Base-by-base conservation (phyloP, 208 protist genomes). In the Trypanosomatidae sp. region DNA sequence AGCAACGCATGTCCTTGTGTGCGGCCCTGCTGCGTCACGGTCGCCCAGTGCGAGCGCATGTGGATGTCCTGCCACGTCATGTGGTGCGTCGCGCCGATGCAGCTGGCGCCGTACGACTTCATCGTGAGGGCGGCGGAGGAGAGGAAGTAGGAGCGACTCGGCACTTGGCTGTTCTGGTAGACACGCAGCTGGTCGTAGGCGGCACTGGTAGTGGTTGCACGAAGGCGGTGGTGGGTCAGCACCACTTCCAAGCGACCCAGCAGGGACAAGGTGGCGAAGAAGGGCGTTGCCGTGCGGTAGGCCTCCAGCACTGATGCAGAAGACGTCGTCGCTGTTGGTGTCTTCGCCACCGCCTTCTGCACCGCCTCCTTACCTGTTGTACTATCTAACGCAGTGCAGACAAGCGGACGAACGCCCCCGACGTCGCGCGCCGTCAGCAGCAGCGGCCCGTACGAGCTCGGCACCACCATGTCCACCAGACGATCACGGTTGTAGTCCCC, bases 401-500 rank as follows among this genome's bases (percentile, higher is more conserved):
- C 19, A 8, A 74, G 25, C 53, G 68, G 33, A 12, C 39, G 33
- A 8, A 28, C 77, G 17, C 66, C 59, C 25, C 22, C 36, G 56
- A 33, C 82, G 8, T 10, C 44, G 13, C 67, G 67, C 8, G 66
- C 50, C 0, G 71, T 78, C n/a, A 95, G 77, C 62, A 93, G 47
- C 19, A 92, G 74, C 5, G 88, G 87, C 3, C 89, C 87, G 28
- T 77, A 74, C 69, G 80, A 87, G 69, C 82, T 93, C n/a, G 88
- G 82, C 46, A 92, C 75, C 9, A 93, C 9, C 6, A 94, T 13
- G 58, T 95, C 91, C 15, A 69, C 66, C 22, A 83, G 74, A 25
- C 88, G 73, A 76, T 94, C 87, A n/a, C 82, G 68, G 68, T 89
- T 90, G 73, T 81, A 85, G 66, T 95, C 88, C 7, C 82, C 80